Base-by-base conservation (phyloP, 805 yeast species). In the Yarrowia phangngaensis region DNA sequence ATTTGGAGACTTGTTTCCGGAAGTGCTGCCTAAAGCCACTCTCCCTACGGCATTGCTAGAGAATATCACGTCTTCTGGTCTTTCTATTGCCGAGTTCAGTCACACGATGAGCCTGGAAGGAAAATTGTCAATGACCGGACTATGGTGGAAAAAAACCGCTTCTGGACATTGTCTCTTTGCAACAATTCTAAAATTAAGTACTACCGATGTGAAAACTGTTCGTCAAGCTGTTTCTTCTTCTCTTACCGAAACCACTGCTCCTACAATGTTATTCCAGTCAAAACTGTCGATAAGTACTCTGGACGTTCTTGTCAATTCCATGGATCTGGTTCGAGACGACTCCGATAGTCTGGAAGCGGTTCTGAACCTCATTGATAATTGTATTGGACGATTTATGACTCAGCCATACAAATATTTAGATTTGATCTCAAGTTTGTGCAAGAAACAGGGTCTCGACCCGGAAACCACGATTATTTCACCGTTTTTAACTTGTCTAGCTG, bases 381-480 rank as follows among this genome's bases (percentile, higher is more conserved):
- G 86, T 0, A 71, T 87, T 22, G 70, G 86, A 1, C 73, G 96
- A 54, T 72, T 81, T 53, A 73, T 82, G 27, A 73, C 76, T 53
- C 65, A 87, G 0, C 97, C 97, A 0, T 92, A 83, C 66, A 87
- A 84, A 60, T 90, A 88, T 57, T 73, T 86, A 47, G 97, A 90
- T 60, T 53, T 63, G 46, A 70, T 78, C 23, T 32, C 58, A 34
- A 22, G 58, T 45, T 27, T 32, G 54, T 32, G 28, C 19, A 47
- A 49, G 14, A 36, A 23, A 2, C 51, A 50, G 12, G 26, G 9
- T 3, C 51, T 61, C 14, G 62, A 69, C 3, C 64, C 61, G 20
- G 50, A 54, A 1, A 58, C 58, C n/a, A 52, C 56, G 0, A 56
- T 59, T 20, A 57, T 78, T 11, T 79, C 87, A 51, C 84, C 87